These are phyloP conservation scores for Aspergillus novoparasiticus DNA, from an alignment of 2,329 filamentous ascomycete species.

Conservation along the genomic window DNA sequence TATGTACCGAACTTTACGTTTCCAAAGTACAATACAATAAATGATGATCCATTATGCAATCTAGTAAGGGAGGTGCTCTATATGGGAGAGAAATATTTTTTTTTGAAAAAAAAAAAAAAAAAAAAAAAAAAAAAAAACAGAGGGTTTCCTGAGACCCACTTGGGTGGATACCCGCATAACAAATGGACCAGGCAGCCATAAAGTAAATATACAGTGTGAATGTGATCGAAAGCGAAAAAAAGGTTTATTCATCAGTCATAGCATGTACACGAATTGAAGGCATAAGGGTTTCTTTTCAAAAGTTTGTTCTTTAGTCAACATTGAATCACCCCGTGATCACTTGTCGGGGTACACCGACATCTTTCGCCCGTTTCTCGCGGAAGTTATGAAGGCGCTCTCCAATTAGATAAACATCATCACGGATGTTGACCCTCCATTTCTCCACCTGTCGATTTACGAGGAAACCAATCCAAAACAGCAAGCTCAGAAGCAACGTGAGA, in stretches of 20 bases:
- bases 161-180: background rate
- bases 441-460: slow-evolving; percentile 59
- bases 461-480: slow-evolving; percentile 50
- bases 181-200: background rate
- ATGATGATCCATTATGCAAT: background rate
- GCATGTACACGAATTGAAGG: background rate
- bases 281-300: background rate
- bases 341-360: slow-evolving; percentile 41
- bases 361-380: slow-evolving; percentile 58
- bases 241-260: slow-evolving; percentile 3
- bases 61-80: background rate
- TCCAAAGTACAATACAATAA: background rate
- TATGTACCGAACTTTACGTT: background rate
- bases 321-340: slow-evolving; percentile 38
- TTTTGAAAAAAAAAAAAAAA: background rate
- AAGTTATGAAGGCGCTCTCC: slow-evolving; percentile 96
- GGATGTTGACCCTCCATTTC: slow-evolving; percentile 77
- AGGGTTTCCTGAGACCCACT: background rate
- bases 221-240: background rate
- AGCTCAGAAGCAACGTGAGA: slow-evolving; percentile 55
- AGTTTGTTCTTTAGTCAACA: background rate
- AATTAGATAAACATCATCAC: slow-evolving; percentile 95
- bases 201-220: background rate
- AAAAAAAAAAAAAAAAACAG: background rate
- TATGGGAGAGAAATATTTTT: background rate